Base-by-base conservation (phyloP, 1,284 basidiomycete genomes). In the Sanguinoderma infundibulare region DNA sequence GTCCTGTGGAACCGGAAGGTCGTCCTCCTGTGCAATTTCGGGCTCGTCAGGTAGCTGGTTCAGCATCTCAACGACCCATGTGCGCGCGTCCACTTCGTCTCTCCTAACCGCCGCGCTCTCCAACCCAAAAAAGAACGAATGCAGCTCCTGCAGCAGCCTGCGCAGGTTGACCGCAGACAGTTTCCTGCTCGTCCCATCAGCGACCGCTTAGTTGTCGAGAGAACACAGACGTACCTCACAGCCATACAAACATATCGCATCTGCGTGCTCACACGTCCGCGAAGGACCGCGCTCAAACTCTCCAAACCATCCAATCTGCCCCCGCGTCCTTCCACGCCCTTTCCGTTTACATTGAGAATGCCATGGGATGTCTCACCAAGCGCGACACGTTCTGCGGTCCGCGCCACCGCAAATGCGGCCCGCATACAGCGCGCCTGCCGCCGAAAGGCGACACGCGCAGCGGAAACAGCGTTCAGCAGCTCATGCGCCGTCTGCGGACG, bases 321-420 rank as follows among this genome's bases (percentile, higher is more conserved):
- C 20, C 60, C 67, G 4, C 36, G 42, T 39, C 53, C 51, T 9
- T 59, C 53, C 65, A 64, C 22, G 53, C 69, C 54, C 38, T 70
- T 73, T 20, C 59, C 65, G 17, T 15, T 28, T 9, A 62, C 36
- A n/a, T n/a, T n/a, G n/a, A n/a, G n/a, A n/a, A 57, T 12, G n/a
- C 44, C 26, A 39, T 64, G 40, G 44, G 60, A 50, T 75, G 81
- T 64, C 14, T 82, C 77, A 2, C 81, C 82, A 14, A 79, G 68
- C 0, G 73, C 67, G 40, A 82, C 79, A 3, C 67, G 65, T 51
- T 82, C 81, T 0, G 87, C 70, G 1, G 76, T 66, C 9, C 75
- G 68, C 51, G 86, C 65, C n/a, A 87, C 59, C 8, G 73, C 70
- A 59, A 87, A 83, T 3, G 79, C 84, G 1, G 85, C 64, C 6